Evolutionary conservation across 306 rosid genomes (phyloP), one percentile per base, ranked within the genome.

Genomic region (Vigna reflexopilosa): DNA sequence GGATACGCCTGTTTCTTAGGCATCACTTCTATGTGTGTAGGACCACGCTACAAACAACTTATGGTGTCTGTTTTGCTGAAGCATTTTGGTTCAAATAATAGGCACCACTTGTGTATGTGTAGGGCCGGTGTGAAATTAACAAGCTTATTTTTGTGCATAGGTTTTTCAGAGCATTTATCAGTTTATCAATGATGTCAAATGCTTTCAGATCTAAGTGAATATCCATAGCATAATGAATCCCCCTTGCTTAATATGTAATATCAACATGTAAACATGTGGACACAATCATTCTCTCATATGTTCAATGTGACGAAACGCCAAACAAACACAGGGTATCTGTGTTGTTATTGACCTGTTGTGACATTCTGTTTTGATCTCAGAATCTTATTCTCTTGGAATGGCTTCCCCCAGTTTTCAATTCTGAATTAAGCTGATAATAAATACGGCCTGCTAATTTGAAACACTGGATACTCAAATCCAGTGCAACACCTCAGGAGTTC

Each of bases 21-120:
- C 34, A 20, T 63, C 70, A 78, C 77, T 58, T 19, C 63, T 19
- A 15, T 32, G 13, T 77, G 20, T 67, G 82, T 70, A 59, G 79
- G 85, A 51, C 30, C 79, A 81, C n/a, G 4, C 65, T 47, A 52
- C 40, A 63, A 63, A 26, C 52, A 59, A 76, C 72, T 76, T 63
- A 64, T 67, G 70, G 70, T 76, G 64, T 77, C 26, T 20, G 74
- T 70, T 76, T 16, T 52, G 47, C 13, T 24, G 10, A 59, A 49
- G 50, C 22, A 70, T 7, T 42, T 52, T 52, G 78, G 71, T 34
- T 20, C 24, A 15, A 70, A 17, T 57, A 52, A 70, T 28, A 69
- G 52, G 56, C 12, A 77, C 82, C 82, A 82, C 82, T 77, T 32
- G 82, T 64, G 3, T 55, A 15, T 47, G 13, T 56, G 77, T 69